Evolutionary conservation across 2,329 filamentous ascomycete species (phyloP), one percentile per base, ranked within the genome.

Genomic region (Trichoderma sp.): DNA sequence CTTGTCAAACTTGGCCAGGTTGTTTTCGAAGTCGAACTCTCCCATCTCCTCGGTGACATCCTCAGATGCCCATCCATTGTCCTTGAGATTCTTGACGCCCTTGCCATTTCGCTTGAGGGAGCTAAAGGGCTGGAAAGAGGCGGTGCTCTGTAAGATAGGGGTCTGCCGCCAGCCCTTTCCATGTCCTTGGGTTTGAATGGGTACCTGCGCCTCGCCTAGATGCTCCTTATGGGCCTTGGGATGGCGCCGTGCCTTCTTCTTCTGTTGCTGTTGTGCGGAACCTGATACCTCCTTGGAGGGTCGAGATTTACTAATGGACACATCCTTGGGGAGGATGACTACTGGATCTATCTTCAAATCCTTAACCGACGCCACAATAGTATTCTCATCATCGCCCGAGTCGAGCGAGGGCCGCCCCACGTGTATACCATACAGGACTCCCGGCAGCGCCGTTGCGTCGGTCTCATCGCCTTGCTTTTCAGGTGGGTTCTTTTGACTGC

Each of bases 1-100:
- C 86, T 98, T 98, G 86, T 98, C 95, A 80, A 98, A 98, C 81
- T 98, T 97, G 64, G 94, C 95, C 38, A 98, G 88, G 78, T 95
- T 95, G 73, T 91, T 92, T 80, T 94, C 92, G 80, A 98, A 98
- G 83, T 98, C 96, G 80, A 98, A 98, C 77, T 98, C 97, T 12
- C 94, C 94, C 87, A 97, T 90, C 82, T 97, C 96, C 84, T 98
- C 97, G 0, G 95, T 98, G 27, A 96, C 95, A 81, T 98, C 96
- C 82, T 98, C 97, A 0, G 96, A 98, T 4, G 94, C 95, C 95
- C 96, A 98, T 4, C 95, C 96, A 82, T 95, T 97, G 60, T 94
- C 90, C 9, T 84, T 84, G 35, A 82, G 82, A 63, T 82, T 83
- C 79, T 83, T 86, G 75, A 83, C 85, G 76, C 86, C 87, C 79